Conservation (phyloP, 805 yeast species). For the Candida rishiriensis region DNA sequence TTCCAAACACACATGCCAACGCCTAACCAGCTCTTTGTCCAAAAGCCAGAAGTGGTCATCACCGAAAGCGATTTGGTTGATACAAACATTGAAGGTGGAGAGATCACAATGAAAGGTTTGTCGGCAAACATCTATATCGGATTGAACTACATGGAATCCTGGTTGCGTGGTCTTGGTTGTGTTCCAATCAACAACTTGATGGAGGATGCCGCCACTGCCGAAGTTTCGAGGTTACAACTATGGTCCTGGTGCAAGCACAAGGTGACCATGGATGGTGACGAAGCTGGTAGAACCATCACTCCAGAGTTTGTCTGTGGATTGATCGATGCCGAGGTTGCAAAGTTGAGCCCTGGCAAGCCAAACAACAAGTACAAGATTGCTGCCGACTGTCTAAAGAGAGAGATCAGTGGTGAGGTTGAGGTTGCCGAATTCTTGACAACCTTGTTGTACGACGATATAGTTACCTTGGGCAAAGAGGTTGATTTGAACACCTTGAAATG, state of each 20-base stretch:
- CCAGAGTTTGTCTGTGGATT: constrained; percentile 53
- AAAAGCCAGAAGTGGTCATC: constrained; percentile 35
- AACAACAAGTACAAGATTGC: constrained; percentile 68
- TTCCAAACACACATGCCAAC: constrained; percentile 78
- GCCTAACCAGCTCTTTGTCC: constrained; percentile 65
- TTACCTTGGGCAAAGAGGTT: constrained; percentile 38
- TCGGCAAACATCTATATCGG: constrained; percentile 72
- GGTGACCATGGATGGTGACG: constrained; percentile 42
- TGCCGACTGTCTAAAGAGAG: constrained; percentile 66
- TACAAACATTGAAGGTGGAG: constrained; percentile 58
- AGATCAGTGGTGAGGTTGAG: constrained; percentile 59
- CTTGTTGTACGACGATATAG: constrained; percentile 68
- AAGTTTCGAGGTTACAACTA: constrained; percentile 76
- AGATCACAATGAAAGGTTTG: constrained; percentile 67
- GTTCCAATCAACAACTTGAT: constrained; percentile 79
- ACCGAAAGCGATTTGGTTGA: constrained; percentile 57
- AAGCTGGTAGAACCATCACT: constrained; percentile 54
- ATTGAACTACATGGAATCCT: constrained; percentile 75
- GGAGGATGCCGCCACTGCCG: constrained; percentile 92
- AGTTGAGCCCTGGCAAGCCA: constrained; percentile 43
- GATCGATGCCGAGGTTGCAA: constrained; percentile 57
- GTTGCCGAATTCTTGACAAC: constrained; percentile 77
- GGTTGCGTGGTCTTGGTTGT: constrained; percentile 82
- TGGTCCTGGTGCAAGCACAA: constrained; percentile 82
- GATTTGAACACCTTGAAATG: constrained; percentile 29